Base-by-base conservation (phyloP, 345 rosid genomes). In the Geranium brycei region DNA sequence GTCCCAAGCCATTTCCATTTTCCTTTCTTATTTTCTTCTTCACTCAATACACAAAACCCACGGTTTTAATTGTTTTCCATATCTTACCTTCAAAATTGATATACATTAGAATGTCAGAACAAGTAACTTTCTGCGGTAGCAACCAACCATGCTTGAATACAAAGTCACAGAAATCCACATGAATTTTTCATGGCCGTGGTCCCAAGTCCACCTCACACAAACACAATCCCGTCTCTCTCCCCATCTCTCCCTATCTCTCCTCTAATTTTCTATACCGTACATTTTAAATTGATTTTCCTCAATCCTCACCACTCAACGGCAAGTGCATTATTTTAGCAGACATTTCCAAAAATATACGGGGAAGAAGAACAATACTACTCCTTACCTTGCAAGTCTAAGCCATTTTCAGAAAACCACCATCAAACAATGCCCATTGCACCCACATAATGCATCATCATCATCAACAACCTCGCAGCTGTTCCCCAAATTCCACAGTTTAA, bases 61-160 rank as follows among this genome's bases (percentile, higher is more conserved):
- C 11, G 11, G 47, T 5, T 38, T 38, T 62, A n/a, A 19, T 57
- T 51, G 15, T 31, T 62, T 61, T 60, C 23, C 63, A 13, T 28
- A 17, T 19, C 31, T 38, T 78, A 65, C 62, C 81, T 75, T 74
- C 72, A 74, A 74, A 66, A 75, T 74, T 28, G 61, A 76, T 76
- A 35, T 35, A 78, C 76, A 72, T 65, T 69, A 65, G 66, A 73
- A 70, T 62, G 64, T 70, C 78, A 79, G 68, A 67, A 65, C 8
- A 62, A 74, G 67, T 58, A 66, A 69, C 78, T 68, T 62, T 71
- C 18, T 17, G 55, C 38, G 31, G 75, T 67, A 70, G 73, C 67
- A 30, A 77, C 86, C 88, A 81, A 75, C 82, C 73, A 82, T 80
- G 85, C 95, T 86, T 86, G 69, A 67, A 76, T 63, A 68, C 77